A percentile compares a stretch with the other conserved stretches of the same genome.
Conservation (phyloP, 495 filamentous ascomycete genomes). For the Margaritispora aquatica region DNA sequence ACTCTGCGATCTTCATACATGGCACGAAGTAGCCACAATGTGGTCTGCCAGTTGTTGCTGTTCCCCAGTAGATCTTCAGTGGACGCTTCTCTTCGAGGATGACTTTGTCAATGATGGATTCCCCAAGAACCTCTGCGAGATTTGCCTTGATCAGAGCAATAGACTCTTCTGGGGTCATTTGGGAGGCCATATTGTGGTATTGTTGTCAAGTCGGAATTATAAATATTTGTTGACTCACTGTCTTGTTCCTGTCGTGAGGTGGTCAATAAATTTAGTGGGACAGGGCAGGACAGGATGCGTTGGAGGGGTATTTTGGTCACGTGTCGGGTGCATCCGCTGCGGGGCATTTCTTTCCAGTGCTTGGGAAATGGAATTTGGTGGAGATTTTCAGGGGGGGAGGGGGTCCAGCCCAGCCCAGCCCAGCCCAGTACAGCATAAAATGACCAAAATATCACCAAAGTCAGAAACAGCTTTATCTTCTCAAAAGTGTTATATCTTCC, state of each 20-base stretch:
- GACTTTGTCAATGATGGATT: conserved; percentile 74
- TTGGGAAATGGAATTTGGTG: not conserved
- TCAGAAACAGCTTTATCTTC: not conserved
- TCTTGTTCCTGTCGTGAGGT: too few species aligned
- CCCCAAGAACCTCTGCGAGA: conserved; percentile 77
- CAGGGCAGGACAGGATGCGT: not conserved
- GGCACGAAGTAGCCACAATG: conserved; percentile 79
- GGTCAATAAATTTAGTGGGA: not conserved
- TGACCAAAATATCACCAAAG: too few species aligned
- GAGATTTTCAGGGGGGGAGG: too few species aligned
- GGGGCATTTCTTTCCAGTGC: too few species aligned
- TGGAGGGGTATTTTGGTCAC: not conserved
- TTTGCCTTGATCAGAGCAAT: conserved; percentile 73
- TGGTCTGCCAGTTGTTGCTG: conserved; percentile 49
- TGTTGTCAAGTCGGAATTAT: not conserved
- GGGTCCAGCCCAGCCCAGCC: too few species aligned
- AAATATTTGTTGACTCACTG: not conserved
- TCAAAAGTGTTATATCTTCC: not conserved
- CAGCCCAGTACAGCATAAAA: too few species aligned
- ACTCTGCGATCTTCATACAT: conserved; percentile 82
- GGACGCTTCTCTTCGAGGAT: conserved; percentile 64
- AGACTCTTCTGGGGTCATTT: conserved; percentile 27
- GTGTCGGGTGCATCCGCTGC: not conserved
- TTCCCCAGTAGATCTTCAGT: conserved; percentile 82
- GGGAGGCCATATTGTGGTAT: conserved; percentile 6